These are phyloP conservation scores for Trypanosoma lewisi DNA, from an alignment of 208 protist genomes.

Conservation along the genomic window DNA sequence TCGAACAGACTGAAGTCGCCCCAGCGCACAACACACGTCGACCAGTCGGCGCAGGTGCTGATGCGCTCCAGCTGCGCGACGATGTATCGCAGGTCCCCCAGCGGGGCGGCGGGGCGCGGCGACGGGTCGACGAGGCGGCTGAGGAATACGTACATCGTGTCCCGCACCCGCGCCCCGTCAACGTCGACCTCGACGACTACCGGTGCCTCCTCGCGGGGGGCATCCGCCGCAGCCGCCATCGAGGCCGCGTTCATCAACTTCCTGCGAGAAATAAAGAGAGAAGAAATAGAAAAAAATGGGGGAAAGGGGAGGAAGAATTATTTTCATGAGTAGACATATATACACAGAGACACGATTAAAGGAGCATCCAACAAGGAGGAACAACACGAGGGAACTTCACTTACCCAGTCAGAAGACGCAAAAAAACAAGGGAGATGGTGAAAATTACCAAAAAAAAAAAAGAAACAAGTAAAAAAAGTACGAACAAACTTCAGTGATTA, in stretches of 20 bases:
- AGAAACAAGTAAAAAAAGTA: too few species aligned
- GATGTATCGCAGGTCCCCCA: slow-evolving; percentile 48
- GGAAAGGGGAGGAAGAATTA: too few species aligned
- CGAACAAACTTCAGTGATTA: too few species aligned
- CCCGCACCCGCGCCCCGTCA: slow-evolving; percentile 70
- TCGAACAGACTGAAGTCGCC: slow-evolving; percentile 66
- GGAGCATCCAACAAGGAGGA: too few species aligned
- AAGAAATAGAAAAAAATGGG: not conserved
- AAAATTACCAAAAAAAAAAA: too few species aligned
- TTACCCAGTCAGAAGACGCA: too few species aligned
- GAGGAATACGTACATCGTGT: slow-evolving; percentile 77
- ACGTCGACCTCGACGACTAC: slow-evolving; percentile 62
- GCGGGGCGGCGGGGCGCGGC: slow-evolving; percentile 17
- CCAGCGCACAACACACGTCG: slow-evolving; percentile 84
- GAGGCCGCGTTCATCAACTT: slow-evolving; percentile 43
- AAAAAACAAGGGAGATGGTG: too few species aligned
- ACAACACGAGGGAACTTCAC: too few species aligned
- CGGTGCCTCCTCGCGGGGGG: slow-evolving; percentile 46
- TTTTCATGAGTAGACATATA: too few species aligned
- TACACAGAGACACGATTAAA: too few species aligned
- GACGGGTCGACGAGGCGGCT: slow-evolving; percentile 71
- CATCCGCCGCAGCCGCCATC: slow-evolving; percentile 56
- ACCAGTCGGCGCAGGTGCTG: slow-evolving; percentile 71
- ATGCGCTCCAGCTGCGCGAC: slow-evolving; percentile 77
- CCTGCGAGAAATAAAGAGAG: not conserved